Percentiles rank a stretch among this genome's conserved stretches.
phyloP scores from a whole-genome alignment of 192 early-diverging fungal species.

The Phlyctochytrium bullatum region DNA sequence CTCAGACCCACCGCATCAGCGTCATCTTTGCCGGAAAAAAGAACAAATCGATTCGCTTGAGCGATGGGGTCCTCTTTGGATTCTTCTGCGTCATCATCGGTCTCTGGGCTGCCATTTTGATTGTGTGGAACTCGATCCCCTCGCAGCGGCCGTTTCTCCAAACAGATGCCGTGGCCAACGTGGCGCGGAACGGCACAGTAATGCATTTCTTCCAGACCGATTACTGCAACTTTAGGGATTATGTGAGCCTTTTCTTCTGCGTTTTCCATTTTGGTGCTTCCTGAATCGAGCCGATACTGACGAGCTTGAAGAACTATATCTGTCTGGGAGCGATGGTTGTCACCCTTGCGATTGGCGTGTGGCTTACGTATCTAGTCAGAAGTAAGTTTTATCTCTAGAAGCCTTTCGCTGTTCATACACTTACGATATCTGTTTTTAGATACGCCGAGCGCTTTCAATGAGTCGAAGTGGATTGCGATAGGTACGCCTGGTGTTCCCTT shows the following conservation, averaged over 20 bases:
- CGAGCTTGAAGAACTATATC: slow-evolving; percentile 2
- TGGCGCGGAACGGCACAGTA: background rate
- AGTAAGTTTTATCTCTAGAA: no score
- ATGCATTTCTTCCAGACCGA: background rate
- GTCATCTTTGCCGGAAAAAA: background rate
- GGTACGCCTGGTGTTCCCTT: background rate
- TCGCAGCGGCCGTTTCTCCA: background rate
- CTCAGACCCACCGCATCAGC: background rate
- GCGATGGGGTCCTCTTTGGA: background rate
- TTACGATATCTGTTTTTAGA: no score
- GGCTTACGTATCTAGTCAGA: slow-evolving; percentile 3
- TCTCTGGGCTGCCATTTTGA: background rate
- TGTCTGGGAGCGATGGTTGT: background rate
- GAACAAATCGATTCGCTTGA: background rate
- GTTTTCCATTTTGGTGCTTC: background rate
- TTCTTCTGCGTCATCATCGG: background rate
- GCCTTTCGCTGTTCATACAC: no score
- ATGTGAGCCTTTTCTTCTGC: background rate
- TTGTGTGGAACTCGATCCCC: background rate
- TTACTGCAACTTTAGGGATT: background rate
- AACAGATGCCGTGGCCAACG: background rate
- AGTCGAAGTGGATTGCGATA: slow-evolving; percentile 11
- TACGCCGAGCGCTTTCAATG: slow-evolving; percentile 12
- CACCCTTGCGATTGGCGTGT: background rate
- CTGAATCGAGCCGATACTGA: no score